phyloP scores from a whole-genome alignment of 2,329 filamentous ascomycete genomes.

The Fusarium kyushuense region DNA sequence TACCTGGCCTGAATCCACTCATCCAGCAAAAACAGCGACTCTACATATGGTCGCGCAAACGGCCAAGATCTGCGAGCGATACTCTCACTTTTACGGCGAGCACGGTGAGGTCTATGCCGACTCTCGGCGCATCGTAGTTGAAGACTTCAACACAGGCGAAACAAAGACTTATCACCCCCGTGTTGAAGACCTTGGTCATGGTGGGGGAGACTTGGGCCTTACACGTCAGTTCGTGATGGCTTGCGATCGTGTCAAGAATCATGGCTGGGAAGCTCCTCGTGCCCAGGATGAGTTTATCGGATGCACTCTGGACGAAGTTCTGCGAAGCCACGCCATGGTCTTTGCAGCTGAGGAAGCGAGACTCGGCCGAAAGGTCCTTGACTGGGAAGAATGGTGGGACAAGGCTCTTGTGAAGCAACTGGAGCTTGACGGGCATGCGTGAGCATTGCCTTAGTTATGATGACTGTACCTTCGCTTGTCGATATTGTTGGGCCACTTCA shows the following conservation, averaged over 20 bases:
- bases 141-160: constrained; percentile 64
- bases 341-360: constrained; percentile 95
- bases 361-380: constrained; percentile 73
- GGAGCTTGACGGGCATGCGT: background rate
- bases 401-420: constrained; percentile 47
- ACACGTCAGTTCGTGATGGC: constrained; percentile 86
- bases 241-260: constrained; percentile 81
- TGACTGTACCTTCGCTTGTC: background rate
- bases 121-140: constrained; percentile 78
- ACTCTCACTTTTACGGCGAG: constrained; percentile 87
- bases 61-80: constrained; percentile 85
- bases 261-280: constrained; percentile 71
- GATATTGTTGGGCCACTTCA: background rate
- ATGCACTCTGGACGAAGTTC: constrained; percentile 85
- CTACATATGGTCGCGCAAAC: constrained; percentile 97
- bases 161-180: constrained; percentile 49
- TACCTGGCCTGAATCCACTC: constrained; percentile 78
- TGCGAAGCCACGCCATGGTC: constrained; percentile 91
- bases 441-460: background rate
- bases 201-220: constrained; percentile 66
- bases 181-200: constrained; percentile 55
- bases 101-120: constrained; percentile 89
- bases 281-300: constrained; percentile 84
- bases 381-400: constrained; percentile 83
- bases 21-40: constrained; percentile 83